Evolutionary conservation across 768 basidiomycete species (phyloP), one percentile per base, ranked within the genome.

Genomic region (Amanita polypyramis): DNA sequence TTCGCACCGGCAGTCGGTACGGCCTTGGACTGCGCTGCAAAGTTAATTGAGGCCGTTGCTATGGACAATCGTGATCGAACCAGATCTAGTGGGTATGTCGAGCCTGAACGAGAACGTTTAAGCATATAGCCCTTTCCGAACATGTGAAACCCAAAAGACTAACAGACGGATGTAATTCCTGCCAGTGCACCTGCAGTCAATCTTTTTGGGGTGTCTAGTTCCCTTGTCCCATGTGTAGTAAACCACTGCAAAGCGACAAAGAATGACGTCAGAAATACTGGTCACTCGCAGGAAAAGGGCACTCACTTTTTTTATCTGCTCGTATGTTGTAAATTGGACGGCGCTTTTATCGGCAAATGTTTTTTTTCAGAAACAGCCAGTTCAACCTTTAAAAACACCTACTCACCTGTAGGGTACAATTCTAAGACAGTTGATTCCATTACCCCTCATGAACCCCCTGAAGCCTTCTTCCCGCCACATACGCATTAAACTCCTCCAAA

Each of bases 401-500:
- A 58, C 70, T 53, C 54, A 73, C 75, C 73, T 75, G 59, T 97
- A 98, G 10, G 95, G 95, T 55, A 96, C 81, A 56, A 98, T 98
- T 49, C 95, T 75, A 56, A 93, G 56, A 65, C 89, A 91, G 66
- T 93, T 94, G 61, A 94, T 85, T 17, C 74, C 75, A 58, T 97
- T 97, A 3, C 95, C 95, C 55, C 89, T 73, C 93, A 97, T 93
- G 63, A 80, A 92, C 10, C 94, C 95, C 62, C 66, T 77, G 64
- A 94, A 82, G 6, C 95, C 95, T 64, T 98, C 95, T 61, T 97
- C 93, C 54, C 70, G 67, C 87, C 90, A 97, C 81, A 94, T 94
- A 52, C 94, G 79, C 14, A 75, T 74, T 38, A 95, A 75, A 55
- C 86, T 88, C 14, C 77, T 68, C 79, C 82, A 89, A 30, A 94